A percentile compares a stretch with the other conserved stretches of the same genome.
These are phyloP conservation scores for Filosporella fistucella DNA, from an alignment of 495 filamentous ascomycete species.

Conservation along the genomic window DNA sequence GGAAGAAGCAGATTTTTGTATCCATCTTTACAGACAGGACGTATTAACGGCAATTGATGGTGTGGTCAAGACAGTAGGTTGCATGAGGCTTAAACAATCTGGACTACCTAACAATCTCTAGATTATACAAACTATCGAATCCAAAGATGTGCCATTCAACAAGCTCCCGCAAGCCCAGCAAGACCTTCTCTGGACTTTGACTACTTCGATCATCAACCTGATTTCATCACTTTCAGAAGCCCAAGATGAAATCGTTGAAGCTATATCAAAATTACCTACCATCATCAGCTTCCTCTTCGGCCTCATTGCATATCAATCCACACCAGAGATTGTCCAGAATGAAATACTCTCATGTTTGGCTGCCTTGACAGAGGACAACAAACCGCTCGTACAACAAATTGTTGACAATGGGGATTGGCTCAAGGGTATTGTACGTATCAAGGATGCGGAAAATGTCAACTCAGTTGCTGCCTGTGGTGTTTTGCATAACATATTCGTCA, in stretches of 20 bases:
- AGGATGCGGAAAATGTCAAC: conserved; percentile 27
- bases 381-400: conserved; percentile 36
- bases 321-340: conserved; percentile 32
- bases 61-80: conserved; percentile 43
- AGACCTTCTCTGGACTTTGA: conserved; percentile 42
- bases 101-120: conserved; percentile 15
- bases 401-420: conserved; percentile 28
- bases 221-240: conserved; percentile 42
- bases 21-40: conserved; percentile 56
- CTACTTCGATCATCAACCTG: conserved; percentile 38
- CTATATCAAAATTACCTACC: conserved; percentile 37
- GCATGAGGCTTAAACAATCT: not conserved
- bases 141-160: conserved; percentile 30
- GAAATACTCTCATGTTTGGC: conserved; percentile 45
- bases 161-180: conserved; percentile 45
- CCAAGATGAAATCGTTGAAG: conserved; percentile 47
- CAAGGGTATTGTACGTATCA: conserved; percentile 9
- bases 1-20: conserved; percentile 56
- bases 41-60: conserved; percentile 49
- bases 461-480: conserved; percentile 44
- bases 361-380: conserved; percentile 51
- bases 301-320: conserved; percentile 32
- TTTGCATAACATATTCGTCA: conserved; percentile 46
- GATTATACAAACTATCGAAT: conserved; percentile 38
- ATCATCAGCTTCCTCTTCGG: conserved; percentile 48